Conservation (phyloP, 345 rosid species). For the Turnera subulata region DNA sequence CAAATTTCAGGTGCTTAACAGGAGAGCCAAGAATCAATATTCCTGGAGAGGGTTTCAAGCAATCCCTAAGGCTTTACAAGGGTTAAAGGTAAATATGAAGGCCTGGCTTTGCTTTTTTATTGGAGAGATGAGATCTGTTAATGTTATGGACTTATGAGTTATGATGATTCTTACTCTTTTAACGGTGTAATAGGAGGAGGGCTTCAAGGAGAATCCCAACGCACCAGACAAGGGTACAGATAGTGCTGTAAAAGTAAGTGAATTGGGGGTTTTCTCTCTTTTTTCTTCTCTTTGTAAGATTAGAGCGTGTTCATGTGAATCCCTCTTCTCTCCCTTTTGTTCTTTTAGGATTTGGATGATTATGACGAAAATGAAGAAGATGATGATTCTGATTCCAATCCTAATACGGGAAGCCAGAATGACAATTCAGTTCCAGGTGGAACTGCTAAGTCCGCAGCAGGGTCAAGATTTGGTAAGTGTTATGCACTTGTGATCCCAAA, state of each 20-base stretch:
- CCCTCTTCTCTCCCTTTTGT: background rate
- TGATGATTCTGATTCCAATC: conserved; percentile 52
- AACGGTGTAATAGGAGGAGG: conserved; percentile 46
- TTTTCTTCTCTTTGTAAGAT: background rate
- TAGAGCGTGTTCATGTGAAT: too few relatives aligned
- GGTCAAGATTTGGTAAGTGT: conserved; percentile 40
- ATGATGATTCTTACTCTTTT: conserved; percentile 12
- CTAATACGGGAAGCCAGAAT: conserved; percentile 58
- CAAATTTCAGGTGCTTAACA: conserved; percentile 20
- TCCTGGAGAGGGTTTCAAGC: conserved; percentile 80
- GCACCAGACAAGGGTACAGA: conserved; percentile 27
- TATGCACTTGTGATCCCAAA: background rate
- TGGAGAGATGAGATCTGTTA: background rate
- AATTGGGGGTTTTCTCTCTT: background rate
- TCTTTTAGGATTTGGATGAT: conserved; percentile 44
- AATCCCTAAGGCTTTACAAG: conserved; percentile 57
- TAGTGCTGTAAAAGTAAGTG: conserved; percentile 51
- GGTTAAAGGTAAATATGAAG: conserved; percentile 41
- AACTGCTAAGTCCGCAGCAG: conserved; percentile 41
- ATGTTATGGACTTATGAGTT: background rate
- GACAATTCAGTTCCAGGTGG: conserved; percentile 41
- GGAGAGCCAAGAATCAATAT: conserved; percentile 55
- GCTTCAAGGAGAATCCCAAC: conserved; percentile 43
- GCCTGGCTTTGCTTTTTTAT: background rate
- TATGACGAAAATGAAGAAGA: conserved; percentile 46